Percentiles rank a stretch among this genome's conserved stretches.
These are phyloP conservation scores for Tremella yokohamensis DNA, from an alignment of 768 basidiomycete genomes.

Conservation along the genomic window DNA sequence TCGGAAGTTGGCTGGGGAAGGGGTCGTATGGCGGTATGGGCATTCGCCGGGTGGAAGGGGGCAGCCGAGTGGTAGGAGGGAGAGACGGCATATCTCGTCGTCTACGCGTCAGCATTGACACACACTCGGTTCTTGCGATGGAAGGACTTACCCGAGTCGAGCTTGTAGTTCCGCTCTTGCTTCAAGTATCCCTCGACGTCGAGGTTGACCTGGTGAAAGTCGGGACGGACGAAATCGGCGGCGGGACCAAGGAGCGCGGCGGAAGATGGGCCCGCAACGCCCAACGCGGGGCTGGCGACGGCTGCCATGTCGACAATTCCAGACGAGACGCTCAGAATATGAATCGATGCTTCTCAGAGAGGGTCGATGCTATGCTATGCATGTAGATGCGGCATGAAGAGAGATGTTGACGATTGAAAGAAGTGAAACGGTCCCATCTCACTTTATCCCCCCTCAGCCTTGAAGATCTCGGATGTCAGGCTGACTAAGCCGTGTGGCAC, in stretches of 20 bases:
- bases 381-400: too few relatives aligned
- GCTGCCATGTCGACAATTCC: too few relatives aligned
- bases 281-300: too few relatives aligned
- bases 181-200: slow-evolving; percentile 76
- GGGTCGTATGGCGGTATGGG: slow-evolving; percentile 84
- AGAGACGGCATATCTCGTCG: slow-evolving; percentile 78
- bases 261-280: not conserved
- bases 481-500: too few relatives aligned
- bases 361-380: too few relatives aligned
- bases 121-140: not conserved
- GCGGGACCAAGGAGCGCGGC: slow-evolving; percentile 29
- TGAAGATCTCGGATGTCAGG: too few relatives aligned
- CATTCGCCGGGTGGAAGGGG: slow-evolving; percentile 89
- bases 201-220: slow-evolving; percentile 92
- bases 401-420: too few relatives aligned
- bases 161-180: slow-evolving; percentile 73
- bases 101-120: not conserved
- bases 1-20: slow-evolving; percentile 83
- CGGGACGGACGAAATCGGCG: slow-evolving; percentile 65
- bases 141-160: slow-evolving; percentile 74
- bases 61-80: slow-evolving; percentile 75
- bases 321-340: too few relatives aligned
- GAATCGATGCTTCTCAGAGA: too few relatives aligned
- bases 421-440: too few relatives aligned
- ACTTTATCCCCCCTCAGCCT: too few relatives aligned